phyloP scores from a whole-genome alignment of 805 yeast species.

The Komagataella populi region DNA sequence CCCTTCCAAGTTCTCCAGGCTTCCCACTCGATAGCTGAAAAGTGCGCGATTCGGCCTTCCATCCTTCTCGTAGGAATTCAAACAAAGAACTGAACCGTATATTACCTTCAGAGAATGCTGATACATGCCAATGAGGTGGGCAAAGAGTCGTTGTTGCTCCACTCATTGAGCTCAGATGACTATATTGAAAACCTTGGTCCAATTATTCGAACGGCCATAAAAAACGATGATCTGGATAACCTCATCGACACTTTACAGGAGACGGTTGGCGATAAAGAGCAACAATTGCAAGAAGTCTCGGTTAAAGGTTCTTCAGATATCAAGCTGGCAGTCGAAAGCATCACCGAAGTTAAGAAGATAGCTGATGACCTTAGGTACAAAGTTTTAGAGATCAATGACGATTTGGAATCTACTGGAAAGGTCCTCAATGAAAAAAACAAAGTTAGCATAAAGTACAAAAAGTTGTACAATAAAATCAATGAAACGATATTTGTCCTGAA shows the following conservation, averaged over 20 bases:
- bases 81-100: not conserved
- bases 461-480: conserved; percentile 50
- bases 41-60: not conserved
- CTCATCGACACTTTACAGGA: conserved; percentile 41
- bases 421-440: conserved; percentile 53
- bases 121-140: not conserved
- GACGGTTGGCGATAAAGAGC: conserved; percentile 46
- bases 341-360: conserved; percentile 44
- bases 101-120: not conserved
- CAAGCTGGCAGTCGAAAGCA: conserved; percentile 43
- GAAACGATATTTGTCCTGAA: conserved; percentile 60
- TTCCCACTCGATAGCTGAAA: not conserved
- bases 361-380: conserved; percentile 45
- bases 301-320: conserved; percentile 44
- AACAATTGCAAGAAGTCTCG: conserved; percentile 49
- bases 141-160: conserved; percentile 13
- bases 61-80: not conserved
- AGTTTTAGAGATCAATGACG: conserved; percentile 39
- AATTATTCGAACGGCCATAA: conserved; percentile 49
- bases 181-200: conserved; percentile 75
- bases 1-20: no score
- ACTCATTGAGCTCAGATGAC: conserved; percentile 43
- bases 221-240: conserved; percentile 36
- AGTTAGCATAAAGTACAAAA: conserved; percentile 42
- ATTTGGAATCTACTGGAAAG: conserved; percentile 50